Evolutionary conservation across 768 basidiomycete genomes (phyloP).

Genomic region (Lactifluus rugatus): DNA sequence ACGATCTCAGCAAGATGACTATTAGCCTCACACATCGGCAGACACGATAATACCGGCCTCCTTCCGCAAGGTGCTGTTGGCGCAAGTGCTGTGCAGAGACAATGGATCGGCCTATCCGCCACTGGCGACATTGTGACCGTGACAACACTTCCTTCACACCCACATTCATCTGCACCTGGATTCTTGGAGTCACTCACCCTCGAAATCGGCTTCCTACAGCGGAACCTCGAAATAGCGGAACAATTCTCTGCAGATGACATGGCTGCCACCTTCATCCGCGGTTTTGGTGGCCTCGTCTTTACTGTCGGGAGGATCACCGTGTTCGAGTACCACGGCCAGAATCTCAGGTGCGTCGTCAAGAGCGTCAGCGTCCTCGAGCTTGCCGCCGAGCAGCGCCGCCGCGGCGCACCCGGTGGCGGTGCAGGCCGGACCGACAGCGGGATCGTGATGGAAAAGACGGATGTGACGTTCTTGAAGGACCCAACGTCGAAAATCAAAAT

Average conservation of each 20-base stretch:
- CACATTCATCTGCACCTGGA: constrained; percentile 40
- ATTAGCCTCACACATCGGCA: constrained; percentile 24
- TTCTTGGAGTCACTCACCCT: constrained; percentile 76
- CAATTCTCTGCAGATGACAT: constrained; percentile 88
- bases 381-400: constrained; percentile 47
- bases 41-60: constrained; percentile 70
- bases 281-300: constrained; percentile 65
- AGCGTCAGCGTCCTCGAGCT: constrained; percentile 51
- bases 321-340: constrained; percentile 84
- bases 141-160: constrained; percentile 40
- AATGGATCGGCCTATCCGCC: constrained; percentile 83
- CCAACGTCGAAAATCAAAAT: constrained; percentile 74
- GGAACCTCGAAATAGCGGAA: constrained; percentile 45
- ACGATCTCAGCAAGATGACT: not conserved
- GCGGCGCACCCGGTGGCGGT: constrained; percentile 22
- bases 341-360: constrained; percentile 62
- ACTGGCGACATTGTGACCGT: constrained; percentile 68
- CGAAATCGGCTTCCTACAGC: constrained; percentile 58
- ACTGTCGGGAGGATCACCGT: constrained; percentile 59
- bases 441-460: constrained; percentile 85
- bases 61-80: constrained; percentile 63
- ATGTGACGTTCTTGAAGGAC: constrained; percentile 82
- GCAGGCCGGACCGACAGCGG: constrained; percentile 38
- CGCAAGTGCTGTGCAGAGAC: constrained; percentile 68
- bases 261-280: constrained; percentile 58